A percentile compares a stretch with the other conserved stretches of the same genome.
Conservation (phyloP, 495 filamentous ascomycete genomes). For the Lepidopterella palustris region DNA sequence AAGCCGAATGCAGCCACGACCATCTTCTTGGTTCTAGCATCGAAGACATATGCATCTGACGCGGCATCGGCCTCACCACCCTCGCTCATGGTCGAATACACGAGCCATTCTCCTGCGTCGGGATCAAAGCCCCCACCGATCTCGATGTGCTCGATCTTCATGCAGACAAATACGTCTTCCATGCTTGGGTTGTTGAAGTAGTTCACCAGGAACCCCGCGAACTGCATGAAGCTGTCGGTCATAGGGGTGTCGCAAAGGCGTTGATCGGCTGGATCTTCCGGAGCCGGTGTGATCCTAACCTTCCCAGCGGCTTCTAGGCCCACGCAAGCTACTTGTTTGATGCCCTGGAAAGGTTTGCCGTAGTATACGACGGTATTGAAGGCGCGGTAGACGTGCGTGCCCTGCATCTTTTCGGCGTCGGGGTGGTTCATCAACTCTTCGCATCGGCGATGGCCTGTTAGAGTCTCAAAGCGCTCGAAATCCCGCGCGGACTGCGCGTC, state of each 20-base stretch:
- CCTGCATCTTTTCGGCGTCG: slow-evolving; percentile 45
- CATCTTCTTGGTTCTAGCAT: slow-evolving; percentile 38
- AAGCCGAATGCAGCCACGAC: slow-evolving; percentile 48
- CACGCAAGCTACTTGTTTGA: slow-evolving; percentile 43
- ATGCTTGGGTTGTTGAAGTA: background rate
- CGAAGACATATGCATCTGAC: slow-evolving; percentile 50
- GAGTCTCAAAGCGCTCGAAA: slow-evolving; percentile 36
- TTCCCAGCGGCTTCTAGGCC: slow-evolving; percentile 43
- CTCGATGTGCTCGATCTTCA: background rate
- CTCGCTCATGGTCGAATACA: slow-evolving; percentile 37
- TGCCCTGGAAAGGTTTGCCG: slow-evolving; percentile 39
- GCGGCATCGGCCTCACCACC: slow-evolving; percentile 37
- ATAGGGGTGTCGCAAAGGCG: background rate
- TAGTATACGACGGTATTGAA: slow-evolving; percentile 48
- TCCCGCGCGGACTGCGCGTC: background rate
- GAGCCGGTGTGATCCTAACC: slow-evolving; percentile 14
- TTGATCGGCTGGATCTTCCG: background rate
- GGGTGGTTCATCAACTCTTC: slow-evolving; percentile 34
- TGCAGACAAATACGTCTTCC: background rate
- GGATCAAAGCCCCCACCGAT: background rate
- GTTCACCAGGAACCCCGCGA: background rate
- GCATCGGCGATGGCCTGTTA: slow-evolving; percentile 34
- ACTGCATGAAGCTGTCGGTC: background rate
- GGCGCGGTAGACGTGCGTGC: slow-evolving; percentile 43
- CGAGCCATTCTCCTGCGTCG: slow-evolving; percentile 37